Evolutionary conservation across 2,329 filamentous ascomycete genomes (phyloP).

Genomic region (Fusarium neocosmosporiellum): DNA sequence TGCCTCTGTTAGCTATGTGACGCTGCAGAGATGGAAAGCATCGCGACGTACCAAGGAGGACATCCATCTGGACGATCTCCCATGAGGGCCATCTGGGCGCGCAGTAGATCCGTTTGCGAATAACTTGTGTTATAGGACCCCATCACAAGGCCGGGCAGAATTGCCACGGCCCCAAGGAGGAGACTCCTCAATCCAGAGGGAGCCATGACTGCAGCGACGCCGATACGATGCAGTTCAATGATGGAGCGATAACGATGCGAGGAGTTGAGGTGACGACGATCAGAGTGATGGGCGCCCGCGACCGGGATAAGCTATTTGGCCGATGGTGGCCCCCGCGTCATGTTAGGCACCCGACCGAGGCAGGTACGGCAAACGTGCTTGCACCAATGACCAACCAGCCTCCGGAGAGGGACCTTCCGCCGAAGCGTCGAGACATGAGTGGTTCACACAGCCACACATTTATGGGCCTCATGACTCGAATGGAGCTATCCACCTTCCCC

Average conservation of each 20-base stretch:
- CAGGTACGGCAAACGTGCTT: conserved; percentile 31
- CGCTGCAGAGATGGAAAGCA: background rate
- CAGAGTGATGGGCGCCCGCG: conserved; percentile 27
- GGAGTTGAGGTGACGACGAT: conserved; percentile 25
- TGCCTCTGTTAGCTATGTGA: conserved; percentile 5
- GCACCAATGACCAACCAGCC: background rate
- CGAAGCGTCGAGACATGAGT: conserved; percentile 6
- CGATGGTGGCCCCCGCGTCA: conserved; percentile 42
- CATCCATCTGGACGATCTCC: conserved; percentile 80
- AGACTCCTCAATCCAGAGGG: conserved; percentile 51
- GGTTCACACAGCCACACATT: conserved; percentile 25
- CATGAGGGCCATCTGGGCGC: conserved; percentile 75
- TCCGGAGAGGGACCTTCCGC: background rate
- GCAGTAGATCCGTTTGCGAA: conserved; percentile 69
- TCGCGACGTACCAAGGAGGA: conserved; percentile 73
- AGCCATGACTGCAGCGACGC: conserved; percentile 53
- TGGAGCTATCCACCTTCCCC: conserved; percentile 14
- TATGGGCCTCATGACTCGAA: conserved; percentile 30
- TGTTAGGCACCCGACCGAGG: conserved; percentile 33
- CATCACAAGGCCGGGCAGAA: conserved; percentile 54
- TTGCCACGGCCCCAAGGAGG: conserved; percentile 52
- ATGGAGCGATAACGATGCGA: conserved; percentile 30
- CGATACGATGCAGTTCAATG: conserved; percentile 33
- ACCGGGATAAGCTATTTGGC: conserved; percentile 41
- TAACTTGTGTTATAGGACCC: conserved; percentile 66